Conservation (phyloP, 1,284 basidiomycete genomes). For the Phellopilus nigrolimitatus region DNA sequence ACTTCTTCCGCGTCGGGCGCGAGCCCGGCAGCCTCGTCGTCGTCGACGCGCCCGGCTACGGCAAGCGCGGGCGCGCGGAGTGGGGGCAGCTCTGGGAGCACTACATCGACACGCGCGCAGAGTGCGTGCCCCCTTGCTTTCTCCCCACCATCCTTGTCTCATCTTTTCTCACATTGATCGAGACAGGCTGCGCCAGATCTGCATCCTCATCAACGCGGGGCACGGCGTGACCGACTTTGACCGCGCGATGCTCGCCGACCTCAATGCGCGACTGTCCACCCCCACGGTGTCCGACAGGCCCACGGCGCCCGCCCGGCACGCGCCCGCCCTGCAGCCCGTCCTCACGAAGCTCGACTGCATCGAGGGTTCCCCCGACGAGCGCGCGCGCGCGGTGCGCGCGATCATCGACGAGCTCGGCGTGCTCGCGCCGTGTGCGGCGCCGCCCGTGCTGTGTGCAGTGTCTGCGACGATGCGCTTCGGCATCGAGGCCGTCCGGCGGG, state of each 20-base stretch:
- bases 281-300: constrained; percentile 32
- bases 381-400: constrained; percentile 31
- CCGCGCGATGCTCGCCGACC: constrained; percentile 51
- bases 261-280: constrained; percentile 35
- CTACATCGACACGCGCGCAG: constrained; percentile 52
- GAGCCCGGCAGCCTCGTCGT: constrained; percentile 54
- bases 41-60: constrained; percentile 77
- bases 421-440: constrained; percentile 55
- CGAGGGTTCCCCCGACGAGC: constrained; percentile 23
- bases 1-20: constrained; percentile 63
- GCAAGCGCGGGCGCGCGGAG: constrained; percentile 62
- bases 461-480: constrained; percentile 52
- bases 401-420: constrained; percentile 40
- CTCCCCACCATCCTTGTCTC: neutral
- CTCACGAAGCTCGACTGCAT: constrained; percentile 66
- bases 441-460: constrained; percentile 55
- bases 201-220: constrained; percentile 62
- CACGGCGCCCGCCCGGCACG: constrained; percentile 33
- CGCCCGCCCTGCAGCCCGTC: constrained; percentile 60
- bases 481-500: constrained; percentile 48
- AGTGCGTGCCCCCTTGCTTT: no score
- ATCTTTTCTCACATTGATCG: constrained; percentile 1
- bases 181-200: constrained; percentile 63
- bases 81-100: constrained; percentile 67
- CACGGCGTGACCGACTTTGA: constrained; percentile 57